Base-by-base conservation (phyloP, 495 filamentous ascomycete species). In the Letharia lupina region DNA sequence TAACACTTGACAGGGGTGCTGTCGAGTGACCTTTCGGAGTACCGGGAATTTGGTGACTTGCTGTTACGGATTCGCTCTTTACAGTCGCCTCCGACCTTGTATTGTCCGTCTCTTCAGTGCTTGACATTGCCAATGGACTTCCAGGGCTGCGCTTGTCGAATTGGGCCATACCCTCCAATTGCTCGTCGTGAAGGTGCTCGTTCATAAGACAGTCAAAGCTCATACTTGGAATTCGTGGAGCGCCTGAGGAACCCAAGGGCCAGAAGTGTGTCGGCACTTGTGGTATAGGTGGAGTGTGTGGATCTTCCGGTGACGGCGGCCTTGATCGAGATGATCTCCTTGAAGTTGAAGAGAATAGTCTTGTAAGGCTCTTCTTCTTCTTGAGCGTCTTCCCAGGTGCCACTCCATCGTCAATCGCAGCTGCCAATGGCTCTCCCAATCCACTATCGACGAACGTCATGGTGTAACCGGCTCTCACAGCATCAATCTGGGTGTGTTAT, bases 351-450 rank as follows among this genome's bases (percentile, higher is more conserved):
- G 67, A 70, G 44, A 72, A 63, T n/a, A 69, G 45, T 44, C 68
- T 67, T 41, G 68, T 61, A n/a, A 72, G 65, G 63, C 70, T 72
- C 60, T 68, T 72, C 62, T 67, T 68, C 45, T 69, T 68, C 65
- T 70, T 70, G 40, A 72, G 40, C 9, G 65, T 60, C 62, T 65
- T 67, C 20, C 37, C 52, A 42, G 23, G 23, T 54, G 62, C 31
- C 3, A 23, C 8, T 47, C 54, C 31, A 41, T 48, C 44, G 56
- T 45, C 56, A 48, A 23, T 48, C 13, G 42, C 12, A 65, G 15
- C 23, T 48, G 56, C 39, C 52, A 47, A 18, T 60, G 54, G 44
- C 42, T 35, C 63, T 60, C 33, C 56, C 18, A 59, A 23, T n/a
- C 41, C 42, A 28, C 33, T 35, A 35, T 45, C 39, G 12, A 40